Conservation (phyloP, 805 yeast species). For the Teunomyces pallodes region DNA sequence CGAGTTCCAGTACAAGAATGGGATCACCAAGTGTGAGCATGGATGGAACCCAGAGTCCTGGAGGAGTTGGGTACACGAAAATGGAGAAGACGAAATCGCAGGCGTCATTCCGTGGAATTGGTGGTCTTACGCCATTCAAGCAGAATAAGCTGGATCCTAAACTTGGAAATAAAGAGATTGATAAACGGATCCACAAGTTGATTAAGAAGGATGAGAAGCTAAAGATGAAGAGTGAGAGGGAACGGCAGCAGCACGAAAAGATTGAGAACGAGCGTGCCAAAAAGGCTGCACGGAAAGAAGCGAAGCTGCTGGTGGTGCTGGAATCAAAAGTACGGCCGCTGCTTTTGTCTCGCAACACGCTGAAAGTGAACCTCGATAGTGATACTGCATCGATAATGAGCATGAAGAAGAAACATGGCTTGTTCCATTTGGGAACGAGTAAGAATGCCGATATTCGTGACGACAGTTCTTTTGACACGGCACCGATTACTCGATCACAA, state of each 20-base stretch:
- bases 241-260: slow-evolving; percentile 12
- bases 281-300: slow-evolving; percentile 11
- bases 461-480: background rate
- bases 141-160: slow-evolving; percentile 20
- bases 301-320: slow-evolving; percentile 1
- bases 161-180: slow-evolving; percentile 26
- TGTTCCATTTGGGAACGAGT: slow-evolving; percentile 2
- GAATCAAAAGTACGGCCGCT: background rate
- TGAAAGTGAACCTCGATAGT: background rate
- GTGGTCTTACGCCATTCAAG: slow-evolving; percentile 31
- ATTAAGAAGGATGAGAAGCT: slow-evolving; percentile 31
- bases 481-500: background rate
- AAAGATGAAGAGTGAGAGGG: slow-evolving; percentile 15
- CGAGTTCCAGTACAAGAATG: background rate
- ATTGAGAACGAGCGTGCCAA: slow-evolving; percentile 22
- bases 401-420: slow-evolving; percentile 3
- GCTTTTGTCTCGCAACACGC: background rate
- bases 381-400: background rate
- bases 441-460: background rate
- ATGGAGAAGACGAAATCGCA: slow-evolving; percentile 14
- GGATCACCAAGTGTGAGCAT: background rate
- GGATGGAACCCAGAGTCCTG: background rate
- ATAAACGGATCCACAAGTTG: slow-evolving; percentile 30
- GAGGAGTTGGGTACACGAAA: background rate
- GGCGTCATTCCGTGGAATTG: slow-evolving; percentile 23